A percentile compares a stretch with the other conserved stretches of the same genome.
These are phyloP conservation scores for Inosperma sp. DNA, from an alignment of 768 basidiomycete genomes.

Conservation along the genomic window DNA sequence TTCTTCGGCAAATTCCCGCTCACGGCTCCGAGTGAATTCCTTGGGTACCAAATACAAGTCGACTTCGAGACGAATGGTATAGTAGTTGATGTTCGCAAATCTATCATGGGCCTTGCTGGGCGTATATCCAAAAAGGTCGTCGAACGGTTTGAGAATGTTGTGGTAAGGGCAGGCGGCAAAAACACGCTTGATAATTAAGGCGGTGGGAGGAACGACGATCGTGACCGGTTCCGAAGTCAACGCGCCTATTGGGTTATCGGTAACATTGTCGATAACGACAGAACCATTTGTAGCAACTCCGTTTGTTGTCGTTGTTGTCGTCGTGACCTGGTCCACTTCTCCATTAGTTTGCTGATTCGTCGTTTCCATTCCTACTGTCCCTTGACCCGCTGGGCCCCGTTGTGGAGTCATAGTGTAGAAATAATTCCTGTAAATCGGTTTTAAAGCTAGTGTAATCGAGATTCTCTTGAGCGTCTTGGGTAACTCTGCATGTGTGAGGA, in stretches of 20 bases:
- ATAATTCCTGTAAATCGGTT: too few species aligned
- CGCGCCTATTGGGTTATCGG: background rate
- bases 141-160: conserved; percentile 8
- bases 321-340: background rate
- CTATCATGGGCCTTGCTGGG: background rate
- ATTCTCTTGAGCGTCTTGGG: conserved; percentile 6
- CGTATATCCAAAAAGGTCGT: conserved; percentile 3
- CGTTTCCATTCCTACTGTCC: too few species aligned
- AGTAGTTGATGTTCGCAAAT: conserved; percentile 9
- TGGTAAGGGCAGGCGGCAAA: conserved; percentile 4
- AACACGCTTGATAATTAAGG: conserved; percentile 1
- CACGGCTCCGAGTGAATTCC: conserved; percentile 8
- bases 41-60: conserved; percentile 8
- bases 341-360: too few species aligned
- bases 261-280: background rate
- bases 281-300: too few species aligned
- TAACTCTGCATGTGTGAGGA: conserved; percentile 7
- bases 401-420: too few species aligned
- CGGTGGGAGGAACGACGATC: background rate
- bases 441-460: conserved; percentile 8
- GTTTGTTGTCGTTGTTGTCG: too few species aligned
- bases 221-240: background rate
- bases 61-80: conserved; percentile 9
- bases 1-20: conserved; percentile 9
- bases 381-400: too few species aligned